A percentile compares a stretch with the other conserved stretches of the same genome.
These are phyloP conservation scores for Xylariales sp. DNA, from an alignment of 2,329 filamentous ascomycete genomes.

Conservation along the genomic window DNA sequence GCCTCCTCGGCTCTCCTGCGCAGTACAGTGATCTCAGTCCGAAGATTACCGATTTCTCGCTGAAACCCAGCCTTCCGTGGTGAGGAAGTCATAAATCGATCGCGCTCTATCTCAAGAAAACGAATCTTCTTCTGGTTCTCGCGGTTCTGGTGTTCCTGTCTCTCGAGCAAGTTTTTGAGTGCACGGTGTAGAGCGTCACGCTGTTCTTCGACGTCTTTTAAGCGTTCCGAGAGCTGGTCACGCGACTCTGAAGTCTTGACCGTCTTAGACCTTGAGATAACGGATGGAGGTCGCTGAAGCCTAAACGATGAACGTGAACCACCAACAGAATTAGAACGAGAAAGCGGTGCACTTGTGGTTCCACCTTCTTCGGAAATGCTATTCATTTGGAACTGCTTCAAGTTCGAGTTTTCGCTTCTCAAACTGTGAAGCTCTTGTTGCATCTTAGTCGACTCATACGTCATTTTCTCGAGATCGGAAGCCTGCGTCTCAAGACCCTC, in stretches of 20 bases:
- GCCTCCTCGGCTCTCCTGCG: conserved; percentile 92
- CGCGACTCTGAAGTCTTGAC: conserved; percentile 70
- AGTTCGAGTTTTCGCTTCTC: conserved; percentile 72
- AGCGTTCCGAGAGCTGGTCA: conserved; percentile 78
- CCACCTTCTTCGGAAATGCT: conserved; percentile 52
- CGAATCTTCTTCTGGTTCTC: conserved; percentile 86
- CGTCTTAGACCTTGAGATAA: conserved; percentile 70
- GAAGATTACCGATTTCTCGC: conserved; percentile 80
- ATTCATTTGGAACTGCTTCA: conserved; percentile 55
- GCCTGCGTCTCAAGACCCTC: conserved; percentile 83
- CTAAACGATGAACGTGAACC: conserved; percentile 61
- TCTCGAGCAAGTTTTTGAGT: conserved; percentile 83
- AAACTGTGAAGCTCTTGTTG: conserved; percentile 85
- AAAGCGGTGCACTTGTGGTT: conserved; percentile 53
- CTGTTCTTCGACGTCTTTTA: conserved; percentile 94
- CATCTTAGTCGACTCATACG: conserved; percentile 85
- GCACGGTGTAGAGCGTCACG: conserved; percentile 91
- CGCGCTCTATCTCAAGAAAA: conserved; percentile 80
- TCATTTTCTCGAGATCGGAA: conserved; percentile 76
- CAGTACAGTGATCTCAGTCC: conserved; percentile 85
- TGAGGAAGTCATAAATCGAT: conserved; percentile 74
- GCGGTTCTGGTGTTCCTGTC: conserved; percentile 85
- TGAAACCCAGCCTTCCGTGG: conserved; percentile 84
- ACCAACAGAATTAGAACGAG: conserved; percentile 56
- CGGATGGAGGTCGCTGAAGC: conserved; percentile 55